Base-by-base conservation (phyloP, 257 asterid species). In the Gentiana straminea region DNA sequence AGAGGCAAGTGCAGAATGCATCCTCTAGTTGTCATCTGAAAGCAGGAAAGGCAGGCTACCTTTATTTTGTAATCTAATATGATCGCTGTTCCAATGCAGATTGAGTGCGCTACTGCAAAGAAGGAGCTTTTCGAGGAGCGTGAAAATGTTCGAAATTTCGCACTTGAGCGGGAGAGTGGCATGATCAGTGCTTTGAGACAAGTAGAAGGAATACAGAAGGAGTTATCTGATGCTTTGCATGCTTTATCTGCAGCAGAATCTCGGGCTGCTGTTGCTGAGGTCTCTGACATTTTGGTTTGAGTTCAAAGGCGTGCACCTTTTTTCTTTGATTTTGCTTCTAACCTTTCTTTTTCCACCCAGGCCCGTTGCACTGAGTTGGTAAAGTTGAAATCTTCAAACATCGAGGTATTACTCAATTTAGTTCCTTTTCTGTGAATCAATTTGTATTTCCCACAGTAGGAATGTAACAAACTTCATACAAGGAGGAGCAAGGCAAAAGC, bases 101-200 rank as follows among this genome's bases (percentile, higher is more conserved):
- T 79, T 75, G 98, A 91, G 63, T 87, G 97, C 97, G 93, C 95
- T 55, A 97, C 88, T 71, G 92, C 84, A 50, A 91, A 85, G 75
- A 75, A 70, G 57, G 93, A 87, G 77, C 86, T 87, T 59, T 88
- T 79, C 65, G 90, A 79, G 67, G 93, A 87, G 77, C 94, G 93
- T 6, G 87, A 79, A 66, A 76, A 59, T 63, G 79, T 74, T 59
- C 90, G 91, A n/a, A 83, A 66, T 54, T 77, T 86, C 61, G 70
- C 78, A 62, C 69, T 70, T 57, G 89, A 81, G 73, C 83, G 86
- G 49, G 94, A 81, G 69, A 81, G 62, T 68, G 64, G 70, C 66
- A 56, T 81, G 77, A 82, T 61, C 61, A 69, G 74, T 79, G 81
- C 82, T 56, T 63, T 69, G 68, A 76, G 68, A 61, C 89, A 81